Evolutionary conservation across 148 eudicot genomes (phyloP), one percentile per base, ranked within the genome.

Genomic region (Linanthus parryae): DNA sequence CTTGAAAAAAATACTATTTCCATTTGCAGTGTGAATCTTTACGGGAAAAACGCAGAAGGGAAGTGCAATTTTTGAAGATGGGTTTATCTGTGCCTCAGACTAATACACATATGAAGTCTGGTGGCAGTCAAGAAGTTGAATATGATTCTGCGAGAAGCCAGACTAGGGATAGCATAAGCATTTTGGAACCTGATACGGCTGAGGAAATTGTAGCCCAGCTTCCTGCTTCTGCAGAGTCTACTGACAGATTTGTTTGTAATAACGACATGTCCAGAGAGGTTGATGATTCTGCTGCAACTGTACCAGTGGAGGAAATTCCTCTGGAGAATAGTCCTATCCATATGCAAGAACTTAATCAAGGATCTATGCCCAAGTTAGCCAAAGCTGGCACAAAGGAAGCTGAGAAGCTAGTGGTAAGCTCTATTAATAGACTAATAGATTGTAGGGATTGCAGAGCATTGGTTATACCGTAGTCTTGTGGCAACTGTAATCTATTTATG

Each of bases 41-140:
- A 48, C 73, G 63, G 35, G 94, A 87, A 52, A 84, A 75, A 70
- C 87, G 79, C 39, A 73, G 79, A 68, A 86, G 90, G 67, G 82
- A 56, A 44, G 66, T 87, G 71, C 74, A 79, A 47, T 77, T 74
- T 58, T 77, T 83, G 37, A 81, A 77, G 68, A 79, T 69, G 22
- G 96, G 98, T 35, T 58, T 87, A 59, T 67, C 65, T 42, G 48
- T 68, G 44, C 86, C 82, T 17, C 50, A 58, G 31, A 46, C 30
- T 59, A 64, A 73, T 55, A 65, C 13, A 14, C 71, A 53, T 49
- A 28, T 54, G 57, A 92, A 81, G 72, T 11, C 21, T 17, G 44
- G 6, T 26, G 69, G 59, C 49, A 66, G 33, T 34, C 42, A 52
- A 54, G 61, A 65, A 58, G 47, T 38, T 34, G 74, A 64, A 59